Percentiles rank a stretch among this genome's conserved stretches.
phyloP scores from a whole-genome alignment of 2,329 filamentous ascomycete genomes.

The Diaporthe ilicicola region DNA sequence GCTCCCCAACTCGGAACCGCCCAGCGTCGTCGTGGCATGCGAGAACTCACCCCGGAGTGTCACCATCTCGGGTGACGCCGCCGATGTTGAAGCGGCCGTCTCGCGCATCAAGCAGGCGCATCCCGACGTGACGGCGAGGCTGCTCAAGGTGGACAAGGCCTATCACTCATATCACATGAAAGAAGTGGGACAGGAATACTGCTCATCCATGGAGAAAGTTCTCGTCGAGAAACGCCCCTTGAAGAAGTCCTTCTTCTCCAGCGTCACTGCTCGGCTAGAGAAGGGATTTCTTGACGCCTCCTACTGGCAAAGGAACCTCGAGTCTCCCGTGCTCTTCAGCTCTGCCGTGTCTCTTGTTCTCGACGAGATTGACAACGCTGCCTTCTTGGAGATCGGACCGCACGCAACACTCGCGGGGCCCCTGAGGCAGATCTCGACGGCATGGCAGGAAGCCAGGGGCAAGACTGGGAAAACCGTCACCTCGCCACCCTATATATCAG shows the following conservation, averaged over 20 bases:
- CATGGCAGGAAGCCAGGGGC: too few species aligned
- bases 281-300: background rate
- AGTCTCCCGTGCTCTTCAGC: conserved; percentile 37
- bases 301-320: conserved; percentile 44
- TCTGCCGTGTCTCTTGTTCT: conserved; percentile 23
- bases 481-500: conserved; percentile 18
- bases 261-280: too few species aligned
- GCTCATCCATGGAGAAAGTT: background rate
- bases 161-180: background rate
- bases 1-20: background rate
- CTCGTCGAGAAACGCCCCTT: background rate
- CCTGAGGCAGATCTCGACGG: conserved; percentile 34
- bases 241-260: background rate
- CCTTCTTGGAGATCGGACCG: conserved; percentile 31
- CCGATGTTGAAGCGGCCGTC: conserved; percentile 38
- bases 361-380: background rate
- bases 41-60: conserved; percentile 39
- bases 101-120: background rate
- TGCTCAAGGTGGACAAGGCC: background rate
- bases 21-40: conserved; percentile 16
- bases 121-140: background rate
- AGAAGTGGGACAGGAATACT: background rate
- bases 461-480: conserved; percentile 27
- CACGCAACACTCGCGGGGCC: conserved; percentile 41
- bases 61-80: conserved; percentile 45